These are phyloP conservation scores for Lentinula boryana DNA, from an alignment of 768 basidiomycete genomes.

Conservation along the genomic window DNA sequence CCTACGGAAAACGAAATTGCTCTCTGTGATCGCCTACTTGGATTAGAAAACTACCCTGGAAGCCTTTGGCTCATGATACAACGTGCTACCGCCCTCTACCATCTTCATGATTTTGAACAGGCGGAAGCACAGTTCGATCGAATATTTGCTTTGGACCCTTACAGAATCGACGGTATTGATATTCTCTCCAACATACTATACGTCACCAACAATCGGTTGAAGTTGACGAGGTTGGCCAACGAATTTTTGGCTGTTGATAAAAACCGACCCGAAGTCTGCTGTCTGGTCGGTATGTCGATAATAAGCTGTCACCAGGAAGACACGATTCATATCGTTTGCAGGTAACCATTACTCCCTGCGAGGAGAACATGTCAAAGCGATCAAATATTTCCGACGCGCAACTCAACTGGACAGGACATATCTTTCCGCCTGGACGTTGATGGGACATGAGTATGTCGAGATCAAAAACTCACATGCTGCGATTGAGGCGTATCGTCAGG, in stretches of 20 bases:
- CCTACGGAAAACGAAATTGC: conserved; percentile 82
- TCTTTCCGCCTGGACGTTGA: conserved; percentile 95
- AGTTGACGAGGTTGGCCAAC: conserved; percentile 87
- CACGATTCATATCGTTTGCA: conserved; percentile 22
- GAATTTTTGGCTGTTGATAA: conserved; percentile 86
- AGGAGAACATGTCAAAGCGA: conserved; percentile 91
- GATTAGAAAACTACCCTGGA: conserved; percentile 67
- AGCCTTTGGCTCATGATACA: conserved; percentile 85
- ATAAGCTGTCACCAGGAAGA: background rate
- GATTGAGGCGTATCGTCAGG: conserved; percentile 94
- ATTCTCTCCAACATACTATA: conserved; percentile 96
- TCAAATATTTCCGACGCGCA: conserved; percentile 91
- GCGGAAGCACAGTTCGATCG: conserved; percentile 84
- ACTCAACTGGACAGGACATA: conserved; percentile 94
- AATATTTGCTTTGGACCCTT: conserved; percentile 76
- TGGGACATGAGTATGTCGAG: conserved; percentile 99
- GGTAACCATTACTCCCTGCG: conserved; percentile 97
- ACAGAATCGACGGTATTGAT: conserved; percentile 91
- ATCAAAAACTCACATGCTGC: conserved; percentile 99
- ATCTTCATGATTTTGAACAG: conserved; percentile 85
- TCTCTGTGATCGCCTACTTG: conserved; percentile 73
- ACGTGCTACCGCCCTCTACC: conserved; percentile 82
- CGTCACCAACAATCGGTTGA: conserved; percentile 84
- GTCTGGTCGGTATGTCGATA: conserved; percentile 75
- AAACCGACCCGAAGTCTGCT: conserved; percentile 94